These are phyloP conservation scores for Neospora caninum DNA, from an alignment of 169 alveolate species.

Conservation along the genomic window DNA sequence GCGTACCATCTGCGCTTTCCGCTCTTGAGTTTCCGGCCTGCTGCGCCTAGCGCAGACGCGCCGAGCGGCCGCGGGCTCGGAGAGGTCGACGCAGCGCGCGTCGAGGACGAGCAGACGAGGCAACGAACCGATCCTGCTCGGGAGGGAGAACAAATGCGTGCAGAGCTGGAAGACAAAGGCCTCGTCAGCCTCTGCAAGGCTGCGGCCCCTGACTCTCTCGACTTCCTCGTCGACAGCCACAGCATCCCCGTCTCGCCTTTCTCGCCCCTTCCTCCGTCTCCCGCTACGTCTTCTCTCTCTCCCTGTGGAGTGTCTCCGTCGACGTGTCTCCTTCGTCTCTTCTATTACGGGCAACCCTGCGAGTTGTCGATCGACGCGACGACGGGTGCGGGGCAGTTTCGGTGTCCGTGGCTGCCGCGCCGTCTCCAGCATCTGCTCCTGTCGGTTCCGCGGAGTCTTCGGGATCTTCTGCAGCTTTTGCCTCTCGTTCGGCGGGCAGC, in stretches of 20 bases:
- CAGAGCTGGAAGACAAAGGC: background rate
- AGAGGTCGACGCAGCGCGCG: background rate
- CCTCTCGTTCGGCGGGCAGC: conserved; percentile 60
- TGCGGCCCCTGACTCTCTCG: background rate
- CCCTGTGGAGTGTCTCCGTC: background rate
- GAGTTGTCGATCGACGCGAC: conserved; percentile 1
- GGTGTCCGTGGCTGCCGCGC: conserved; percentile 60
- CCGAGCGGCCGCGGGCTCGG: conserved; percentile 31
- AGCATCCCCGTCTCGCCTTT: background rate
- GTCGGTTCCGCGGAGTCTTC: background rate
- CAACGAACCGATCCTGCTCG: too few relatives aligned
- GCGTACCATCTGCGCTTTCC: conserved; percentile 31
- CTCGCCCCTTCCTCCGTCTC: background rate
- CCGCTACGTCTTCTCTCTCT: background rate
- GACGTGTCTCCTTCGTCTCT: background rate
- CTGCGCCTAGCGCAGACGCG: conserved; percentile 28
- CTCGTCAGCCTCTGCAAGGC: background rate
- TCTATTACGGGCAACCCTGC: conserved; percentile 28
- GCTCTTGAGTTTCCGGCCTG: background rate
- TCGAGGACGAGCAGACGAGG: background rate
- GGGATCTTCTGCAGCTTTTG: conserved; percentile 50
- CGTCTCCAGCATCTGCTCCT: conserved; percentile 60
- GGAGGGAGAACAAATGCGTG: too few relatives aligned
- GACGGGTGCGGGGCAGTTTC: conserved; percentile 52
- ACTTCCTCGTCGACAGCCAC: background rate